These are phyloP conservation scores for Simmondsia chinensis DNA, from an alignment of 148 eudicot genomes.

Conservation along the genomic window DNA sequence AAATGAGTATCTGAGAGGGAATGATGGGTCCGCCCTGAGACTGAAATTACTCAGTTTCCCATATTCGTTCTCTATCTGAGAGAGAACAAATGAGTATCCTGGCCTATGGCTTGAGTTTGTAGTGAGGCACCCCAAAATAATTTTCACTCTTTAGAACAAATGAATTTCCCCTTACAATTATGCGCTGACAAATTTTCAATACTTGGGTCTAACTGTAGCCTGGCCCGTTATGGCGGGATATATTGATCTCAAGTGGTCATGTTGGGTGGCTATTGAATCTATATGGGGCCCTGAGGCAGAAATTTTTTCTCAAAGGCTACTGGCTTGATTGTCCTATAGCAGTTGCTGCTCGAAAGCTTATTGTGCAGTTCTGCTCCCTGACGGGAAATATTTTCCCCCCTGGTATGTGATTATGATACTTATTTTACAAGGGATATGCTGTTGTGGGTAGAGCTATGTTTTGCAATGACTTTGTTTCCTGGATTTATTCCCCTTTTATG, in stretches of 20 bases:
- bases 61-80: no score
- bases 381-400: slow-evolving; percentile 73
- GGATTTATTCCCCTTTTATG: no score
- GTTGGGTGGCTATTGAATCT: slow-evolving; percentile 75
- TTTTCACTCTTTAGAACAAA: slow-evolving; percentile 1
- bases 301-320: slow-evolving; percentile 63
- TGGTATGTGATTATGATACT: slow-evolving; percentile 30
- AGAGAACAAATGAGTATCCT: no score
- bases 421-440: no score
- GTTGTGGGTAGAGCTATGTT: no score
- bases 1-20: no score
- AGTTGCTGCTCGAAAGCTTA: slow-evolving; percentile 85
- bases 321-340: slow-evolving; percentile 99
- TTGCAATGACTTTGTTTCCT: background rate
- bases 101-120: background rate
- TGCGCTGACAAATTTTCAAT: slow-evolving; percentile 4
- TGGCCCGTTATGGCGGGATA: slow-evolving; percentile 80
- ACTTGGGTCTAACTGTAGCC: slow-evolving; percentile 44
- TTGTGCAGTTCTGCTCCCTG: slow-evolving; percentile 83
- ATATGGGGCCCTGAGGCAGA: slow-evolving; percentile 73
- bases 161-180: background rate
- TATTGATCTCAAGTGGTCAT: slow-evolving; percentile 74
- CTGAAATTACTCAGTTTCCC: no score
- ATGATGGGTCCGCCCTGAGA: no score
- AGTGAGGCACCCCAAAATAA: no score